Evolutionary conservation across 371 early-diverging fungal species (phyloP).

Genomic region (Rhizomucor pusillus): DNA sequence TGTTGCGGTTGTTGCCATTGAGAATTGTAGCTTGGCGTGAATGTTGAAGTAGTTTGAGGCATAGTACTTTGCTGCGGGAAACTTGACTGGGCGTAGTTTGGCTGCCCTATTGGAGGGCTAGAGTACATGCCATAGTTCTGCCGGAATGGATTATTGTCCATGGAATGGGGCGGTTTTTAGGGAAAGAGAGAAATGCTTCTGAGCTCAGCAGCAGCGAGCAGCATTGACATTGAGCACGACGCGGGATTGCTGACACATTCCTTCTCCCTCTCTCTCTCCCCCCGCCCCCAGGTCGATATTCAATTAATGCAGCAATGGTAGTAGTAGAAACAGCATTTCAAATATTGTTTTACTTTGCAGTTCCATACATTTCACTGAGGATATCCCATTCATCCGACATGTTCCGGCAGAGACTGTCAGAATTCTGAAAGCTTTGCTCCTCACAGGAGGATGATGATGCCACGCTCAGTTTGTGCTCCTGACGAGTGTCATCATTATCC

Average conservation of each 20-base stretch:
- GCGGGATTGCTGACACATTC: too few relatives aligned
- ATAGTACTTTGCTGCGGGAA: slow-evolving; percentile 1
- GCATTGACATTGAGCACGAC: too few relatives aligned
- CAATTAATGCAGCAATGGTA: too few relatives aligned
- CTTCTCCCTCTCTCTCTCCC: too few relatives aligned
- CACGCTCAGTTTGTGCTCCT: too few relatives aligned
- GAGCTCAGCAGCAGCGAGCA: too few relatives aligned
- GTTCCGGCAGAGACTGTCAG: background rate
- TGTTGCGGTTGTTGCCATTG: slow-evolving; percentile 31
- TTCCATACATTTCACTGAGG: slow-evolving; percentile 2
- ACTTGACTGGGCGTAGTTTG: slow-evolving; percentile 9
- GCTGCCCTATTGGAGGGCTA: slow-evolving; percentile 8
- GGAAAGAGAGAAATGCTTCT: too few relatives aligned
- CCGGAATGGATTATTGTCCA: slow-evolving; percentile 41
- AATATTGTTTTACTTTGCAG: background rate
- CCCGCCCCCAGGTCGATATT: too few relatives aligned
- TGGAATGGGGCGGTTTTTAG: background rate
- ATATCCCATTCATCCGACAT: slow-evolving; percentile 1
- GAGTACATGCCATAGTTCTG: slow-evolving; percentile 11
- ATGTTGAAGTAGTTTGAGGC: slow-evolving; percentile 4
- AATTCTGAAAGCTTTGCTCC: background rate
- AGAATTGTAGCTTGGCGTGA: slow-evolving; percentile 12
- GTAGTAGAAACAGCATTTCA: too few relatives aligned
- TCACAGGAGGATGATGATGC: too few relatives aligned
- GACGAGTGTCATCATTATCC: too few relatives aligned